Base-by-base conservation (phyloP, 768 basidiomycete genomes). In the Tephrocybe sp. region DNA sequence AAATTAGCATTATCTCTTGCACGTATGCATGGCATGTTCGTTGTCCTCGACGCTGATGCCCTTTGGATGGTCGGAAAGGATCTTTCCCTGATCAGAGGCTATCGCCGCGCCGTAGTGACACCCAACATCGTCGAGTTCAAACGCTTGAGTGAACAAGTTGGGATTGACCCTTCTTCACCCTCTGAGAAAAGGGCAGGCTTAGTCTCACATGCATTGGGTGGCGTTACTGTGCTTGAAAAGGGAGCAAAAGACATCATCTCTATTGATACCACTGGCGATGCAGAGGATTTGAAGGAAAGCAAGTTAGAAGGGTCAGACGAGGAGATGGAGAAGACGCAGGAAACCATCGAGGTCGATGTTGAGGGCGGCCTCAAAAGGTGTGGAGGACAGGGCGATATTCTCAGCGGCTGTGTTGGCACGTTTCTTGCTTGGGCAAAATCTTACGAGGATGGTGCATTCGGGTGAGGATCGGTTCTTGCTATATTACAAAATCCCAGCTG, bases 371-470 rank as follows among this genome's bases (percentile, higher is more conserved):
- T 91, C 60, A 96, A 96, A 71, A 75, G 97, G 49, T 95, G 93
- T 61, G 96, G 97, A 11, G 97, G 97, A 1, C 97, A 98, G 66
- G 97, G 97, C 0, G 97, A 99, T 68, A 84, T 99, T 32, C 67
- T 98, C 49, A 89, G 87, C 60, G 97, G 97, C 11, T 76, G 80
- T 38, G 87, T 93, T 9, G 97, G 94, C 0, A 83, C 93, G 1
- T 83, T 97, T 65, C 74, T 98, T 59, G 95, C 95, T 3, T 99
- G 97, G 96, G 93, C 90, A 4, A 90, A 88, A 65, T 93, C 90
- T 60, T 98, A 90, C 65, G 93, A 95, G 62, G 83, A 83, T 38
- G 90, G 93, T 14, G 81, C 79, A 1, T 93, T 87, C 58, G 87
- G 86, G 91, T 93, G 62, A 61, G 79, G 7, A 4, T 2, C 7